A percentile compares a stretch with the other conserved stretches of the same genome.
These are phyloP conservation scores for Sclerotinia spermophila DNA, from an alignment of 2,329 filamentous ascomycete species.

Conservation along the genomic window DNA sequence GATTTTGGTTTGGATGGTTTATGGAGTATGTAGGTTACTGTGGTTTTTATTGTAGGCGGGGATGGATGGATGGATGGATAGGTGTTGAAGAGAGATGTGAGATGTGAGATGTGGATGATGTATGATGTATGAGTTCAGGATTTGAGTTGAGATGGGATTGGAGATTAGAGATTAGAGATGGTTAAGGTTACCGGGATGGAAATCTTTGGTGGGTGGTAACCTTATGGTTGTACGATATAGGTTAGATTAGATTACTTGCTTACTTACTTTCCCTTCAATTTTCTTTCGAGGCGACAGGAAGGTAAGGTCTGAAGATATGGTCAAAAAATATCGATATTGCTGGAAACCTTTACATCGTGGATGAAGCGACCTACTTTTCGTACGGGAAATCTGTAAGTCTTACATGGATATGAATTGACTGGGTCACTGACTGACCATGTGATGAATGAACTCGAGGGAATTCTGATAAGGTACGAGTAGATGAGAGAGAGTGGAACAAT, in stretches of 20 bases:
- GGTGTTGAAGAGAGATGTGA: neutral
- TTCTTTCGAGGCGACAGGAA: neutral
- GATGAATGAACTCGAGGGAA: neutral
- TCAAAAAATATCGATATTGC: neutral
- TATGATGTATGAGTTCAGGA: neutral
- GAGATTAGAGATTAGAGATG: neutral
- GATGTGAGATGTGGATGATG: neutral
- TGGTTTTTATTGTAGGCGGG: neutral
- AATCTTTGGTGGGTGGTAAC: neutral
- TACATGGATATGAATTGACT: no score
- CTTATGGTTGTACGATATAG: no score
- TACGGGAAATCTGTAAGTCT: neutral
- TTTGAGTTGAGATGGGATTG: neutral
- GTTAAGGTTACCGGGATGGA: no score
- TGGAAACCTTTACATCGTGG: neutral
- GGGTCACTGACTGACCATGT: no score
- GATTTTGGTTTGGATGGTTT: neutral
- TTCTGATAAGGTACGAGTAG: neutral
- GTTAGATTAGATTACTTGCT: no score
- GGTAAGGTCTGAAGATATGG: neutral
- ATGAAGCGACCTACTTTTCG: neutral
- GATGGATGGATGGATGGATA: neutral
- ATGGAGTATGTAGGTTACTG: neutral
- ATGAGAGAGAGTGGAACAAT: conserved; percentile 1
- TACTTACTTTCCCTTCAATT: neutral